These are phyloP conservation scores for Saccharomycopsis crataegensis DNA, from an alignment of 1,139 yeast genomes.

Conservation along the genomic window DNA sequence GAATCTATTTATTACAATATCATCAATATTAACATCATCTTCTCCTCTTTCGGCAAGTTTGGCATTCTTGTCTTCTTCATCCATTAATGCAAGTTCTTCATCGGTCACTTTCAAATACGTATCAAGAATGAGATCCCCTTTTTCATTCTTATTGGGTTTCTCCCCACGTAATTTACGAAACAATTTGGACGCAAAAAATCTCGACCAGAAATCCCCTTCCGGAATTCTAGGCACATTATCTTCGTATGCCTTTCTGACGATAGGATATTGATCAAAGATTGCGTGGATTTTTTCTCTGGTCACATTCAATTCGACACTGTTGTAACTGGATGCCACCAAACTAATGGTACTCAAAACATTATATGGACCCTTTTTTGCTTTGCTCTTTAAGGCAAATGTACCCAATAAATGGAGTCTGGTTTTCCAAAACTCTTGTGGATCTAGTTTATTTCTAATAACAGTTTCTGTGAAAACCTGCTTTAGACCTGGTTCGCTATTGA, in stretches of 20 bases:
- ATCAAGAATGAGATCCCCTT: conserved; percentile 82
- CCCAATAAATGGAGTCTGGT: conserved; percentile 73
- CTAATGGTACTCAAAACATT: conserved; percentile 89
- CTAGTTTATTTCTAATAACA: conserved; percentile 70
- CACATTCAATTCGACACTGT: conserved; percentile 84
- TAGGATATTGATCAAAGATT: conserved; percentile 88
- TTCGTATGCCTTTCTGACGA: conserved; percentile 81
- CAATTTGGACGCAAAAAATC: conserved; percentile 84
- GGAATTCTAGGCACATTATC: conserved; percentile 84
- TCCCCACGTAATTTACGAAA: conserved; percentile 90
- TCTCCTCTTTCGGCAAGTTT: conserved; percentile 20
- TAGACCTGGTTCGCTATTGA: conserved; percentile 63
- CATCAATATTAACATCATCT: conserved; percentile 31
- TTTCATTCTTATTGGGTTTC: conserved; percentile 61
- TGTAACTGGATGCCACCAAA: conserved; percentile 86
- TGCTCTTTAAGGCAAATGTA: conserved; percentile 75
- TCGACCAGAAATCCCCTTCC: conserved; percentile 96
- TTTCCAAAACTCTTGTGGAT: conserved; percentile 84
- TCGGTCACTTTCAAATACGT: conserved; percentile 60
- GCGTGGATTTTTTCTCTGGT: conserved; percentile 87
- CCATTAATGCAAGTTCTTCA: conserved; percentile 33
- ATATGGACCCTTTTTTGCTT: conserved; percentile 89
- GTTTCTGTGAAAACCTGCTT: conserved; percentile 80
- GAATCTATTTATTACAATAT: conserved; percentile 44
- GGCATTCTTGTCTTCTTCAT: conserved; percentile 14